Percentiles rank a stretch among this genome's conserved stretches.
phyloP scores from a whole-genome alignment of 2,329 filamentous ascomycete genomes.

The Aaosphaeria pasadenensis region DNA sequence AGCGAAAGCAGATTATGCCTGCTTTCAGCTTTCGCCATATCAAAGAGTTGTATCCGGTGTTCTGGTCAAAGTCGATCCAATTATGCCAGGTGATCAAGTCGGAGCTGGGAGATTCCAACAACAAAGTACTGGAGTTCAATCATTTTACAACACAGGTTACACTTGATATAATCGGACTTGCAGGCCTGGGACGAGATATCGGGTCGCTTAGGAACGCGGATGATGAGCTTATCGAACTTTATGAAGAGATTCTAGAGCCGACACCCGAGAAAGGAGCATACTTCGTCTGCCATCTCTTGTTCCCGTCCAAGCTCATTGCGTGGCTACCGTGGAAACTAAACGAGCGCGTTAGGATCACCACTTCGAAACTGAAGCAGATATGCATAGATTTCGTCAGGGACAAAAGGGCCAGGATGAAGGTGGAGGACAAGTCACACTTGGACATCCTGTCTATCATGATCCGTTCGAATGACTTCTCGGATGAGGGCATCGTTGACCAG shows the following conservation, averaged over 20 bases:
- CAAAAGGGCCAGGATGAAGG: slow-evolving; percentile 42
- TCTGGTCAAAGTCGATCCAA: slow-evolving; percentile 75
- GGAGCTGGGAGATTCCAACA: slow-evolving; percentile 43
- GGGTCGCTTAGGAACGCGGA: slow-evolving; percentile 39
- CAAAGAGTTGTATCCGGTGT: slow-evolving; percentile 78
- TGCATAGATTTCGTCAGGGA: slow-evolving; percentile 49
- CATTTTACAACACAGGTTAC: slow-evolving; percentile 45
- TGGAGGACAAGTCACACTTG: slow-evolving; percentile 28
- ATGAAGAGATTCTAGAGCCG: slow-evolving; percentile 46
- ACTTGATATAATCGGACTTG: slow-evolving; percentile 47
- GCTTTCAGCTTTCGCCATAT: slow-evolving; percentile 84
- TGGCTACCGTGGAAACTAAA: slow-evolving; percentile 50
- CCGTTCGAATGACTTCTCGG: slow-evolving; percentile 51
- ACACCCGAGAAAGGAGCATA: slow-evolving; percentile 47
- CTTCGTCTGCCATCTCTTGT: slow-evolving; percentile 38
- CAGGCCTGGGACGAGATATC: slow-evolving; percentile 45
- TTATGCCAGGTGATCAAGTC: slow-evolving; percentile 61
- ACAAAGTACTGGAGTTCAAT: slow-evolving; percentile 40
- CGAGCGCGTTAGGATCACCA: slow-evolving; percentile 36
- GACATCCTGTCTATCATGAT: slow-evolving; percentile 51
- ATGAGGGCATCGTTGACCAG: slow-evolving; percentile 53
- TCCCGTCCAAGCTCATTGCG: slow-evolving; percentile 38
- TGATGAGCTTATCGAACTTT: slow-evolving; percentile 42
- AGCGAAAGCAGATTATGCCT: slow-evolving; percentile 73
- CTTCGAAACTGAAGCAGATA: slow-evolving; percentile 37